A percentile compares a stretch with the other conserved stretches of the same genome.
phyloP scores from a whole-genome alignment of 208 protist species.

The Trypanosoma rangeli region DNA sequence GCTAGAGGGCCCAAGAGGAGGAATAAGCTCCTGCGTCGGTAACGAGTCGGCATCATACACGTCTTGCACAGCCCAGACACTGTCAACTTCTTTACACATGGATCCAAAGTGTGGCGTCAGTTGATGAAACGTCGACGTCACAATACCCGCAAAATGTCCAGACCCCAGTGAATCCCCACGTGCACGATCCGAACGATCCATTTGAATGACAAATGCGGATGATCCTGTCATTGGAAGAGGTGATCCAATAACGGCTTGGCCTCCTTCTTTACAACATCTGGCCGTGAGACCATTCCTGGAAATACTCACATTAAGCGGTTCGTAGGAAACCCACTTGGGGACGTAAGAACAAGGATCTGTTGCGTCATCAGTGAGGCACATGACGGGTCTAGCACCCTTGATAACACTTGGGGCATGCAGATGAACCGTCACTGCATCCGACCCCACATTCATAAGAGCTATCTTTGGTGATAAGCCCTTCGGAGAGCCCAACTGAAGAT shows the following conservation, averaged over 20 bases:
- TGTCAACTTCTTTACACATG: constrained; percentile 41
- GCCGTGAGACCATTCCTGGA: constrained; percentile 63
- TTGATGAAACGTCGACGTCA: constrained; percentile 47
- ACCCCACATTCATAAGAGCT: constrained; percentile 36
- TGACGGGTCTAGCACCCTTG: neutral
- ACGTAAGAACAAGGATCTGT: constrained; percentile 33
- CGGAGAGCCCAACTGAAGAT: constrained; percentile 33
- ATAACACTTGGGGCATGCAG: constrained; percentile 18
- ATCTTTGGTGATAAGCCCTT: constrained; percentile 15
- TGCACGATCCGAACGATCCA: constrained; percentile 59
- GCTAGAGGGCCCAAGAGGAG: constrained; percentile 39
- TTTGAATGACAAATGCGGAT: constrained; percentile 74
- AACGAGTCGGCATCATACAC: constrained; percentile 84
- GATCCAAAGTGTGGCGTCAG: constrained; percentile 54
- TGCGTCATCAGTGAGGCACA: constrained; percentile 5
- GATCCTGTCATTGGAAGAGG: constrained; percentile 60
- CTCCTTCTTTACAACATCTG: constrained; percentile 51
- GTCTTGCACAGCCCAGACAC: constrained; percentile 89
- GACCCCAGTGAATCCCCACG: constrained; percentile 68
- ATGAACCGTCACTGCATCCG: constrained; percentile 29
- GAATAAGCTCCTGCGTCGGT: constrained; percentile 64
- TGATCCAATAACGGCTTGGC: constrained; percentile 73
- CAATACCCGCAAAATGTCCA: constrained; percentile 88
- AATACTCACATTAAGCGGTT: constrained; percentile 49
- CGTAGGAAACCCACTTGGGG: constrained; percentile 61